A percentile compares a stretch with the other conserved stretches of the same genome.
These are phyloP conservation scores for Cucumis variabilis DNA, from an alignment of 331 rosid species.

Conservation along the genomic window DNA sequence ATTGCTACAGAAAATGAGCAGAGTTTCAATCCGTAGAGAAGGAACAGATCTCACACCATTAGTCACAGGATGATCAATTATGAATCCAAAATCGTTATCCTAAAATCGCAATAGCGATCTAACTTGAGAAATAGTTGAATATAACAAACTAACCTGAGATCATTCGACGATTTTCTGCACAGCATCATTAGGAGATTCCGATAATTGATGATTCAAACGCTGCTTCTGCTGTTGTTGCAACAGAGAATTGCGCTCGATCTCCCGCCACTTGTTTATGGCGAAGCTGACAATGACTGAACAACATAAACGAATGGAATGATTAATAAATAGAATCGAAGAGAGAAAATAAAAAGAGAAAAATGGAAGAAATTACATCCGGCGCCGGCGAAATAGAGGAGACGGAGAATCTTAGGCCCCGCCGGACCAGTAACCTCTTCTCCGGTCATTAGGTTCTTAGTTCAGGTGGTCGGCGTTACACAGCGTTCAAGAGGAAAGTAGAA, in stretches of 20 bases:
- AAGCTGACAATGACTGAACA: conserved; percentile 62
- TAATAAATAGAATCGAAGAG: background rate
- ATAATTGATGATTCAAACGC: conserved; percentile 36
- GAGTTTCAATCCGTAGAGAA: background rate
- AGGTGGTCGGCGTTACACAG: background rate
- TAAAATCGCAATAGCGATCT: background rate
- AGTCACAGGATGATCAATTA: background rate
- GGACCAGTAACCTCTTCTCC: conserved; percentile 87
- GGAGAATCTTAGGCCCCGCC: conserved; percentile 75
- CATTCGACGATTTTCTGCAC: conserved; percentile 54
- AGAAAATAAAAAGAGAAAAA: background rate
- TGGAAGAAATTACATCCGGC: conserved; percentile 69
- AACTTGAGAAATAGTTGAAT: background rate
- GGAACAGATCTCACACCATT: background rate
- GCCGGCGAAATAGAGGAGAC: conserved; percentile 71
- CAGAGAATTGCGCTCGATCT: conserved; percentile 58
- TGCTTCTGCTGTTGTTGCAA: conserved; percentile 45
- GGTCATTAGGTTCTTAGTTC: conserved; percentile 46
- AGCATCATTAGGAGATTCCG: conserved; percentile 40
- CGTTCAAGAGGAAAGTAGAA: background rate
- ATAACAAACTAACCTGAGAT: conserved; percentile 39
- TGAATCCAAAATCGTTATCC: background rate
- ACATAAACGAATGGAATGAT: background rate
- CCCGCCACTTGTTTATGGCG: conserved; percentile 73
- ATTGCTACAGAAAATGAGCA: background rate